phyloP scores from a whole-genome alignment of 306 rosid genomes.

The Quercus suber region DNA sequence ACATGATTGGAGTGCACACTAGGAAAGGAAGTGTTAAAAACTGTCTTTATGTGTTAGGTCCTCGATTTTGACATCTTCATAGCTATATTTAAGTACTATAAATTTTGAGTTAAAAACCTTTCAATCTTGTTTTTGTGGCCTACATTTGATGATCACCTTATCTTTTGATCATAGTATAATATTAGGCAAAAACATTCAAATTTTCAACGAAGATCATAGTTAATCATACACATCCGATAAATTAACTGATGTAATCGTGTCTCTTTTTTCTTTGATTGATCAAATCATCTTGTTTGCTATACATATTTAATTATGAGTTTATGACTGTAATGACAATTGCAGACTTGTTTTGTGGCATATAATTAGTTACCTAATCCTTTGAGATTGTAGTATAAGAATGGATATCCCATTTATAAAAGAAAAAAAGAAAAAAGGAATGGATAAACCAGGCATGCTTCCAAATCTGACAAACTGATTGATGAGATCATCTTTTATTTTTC shows the following conservation, averaged over 20 bases:
- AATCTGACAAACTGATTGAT: not conserved
- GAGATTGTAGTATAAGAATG: not conserved
- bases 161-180: too few species aligned
- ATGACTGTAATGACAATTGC: not conserved
- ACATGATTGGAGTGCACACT: slow-evolving; percentile 1
- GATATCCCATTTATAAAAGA: too few species aligned
- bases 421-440: not conserved
- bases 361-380: not conserved
- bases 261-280: not conserved
- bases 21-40: slow-evolving; percentile 9
- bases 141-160: too few species aligned
- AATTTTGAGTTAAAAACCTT: not conserved
- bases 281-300: not conserved
- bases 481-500: not conserved
- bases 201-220: too few species aligned
- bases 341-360: not conserved
- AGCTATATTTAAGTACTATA: not conserved
- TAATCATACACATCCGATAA: too few species aligned
- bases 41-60: not conserved
- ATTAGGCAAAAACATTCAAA: too few species aligned
- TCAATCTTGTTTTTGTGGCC: not conserved
- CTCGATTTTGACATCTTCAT: not conserved
- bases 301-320: not conserved
- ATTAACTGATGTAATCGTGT: too few species aligned
- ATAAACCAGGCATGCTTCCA: not conserved